Evolutionary conservation across 2,329 filamentous ascomycete genomes (phyloP).

Genomic region (Daldinia eschscholtzii): DNA sequence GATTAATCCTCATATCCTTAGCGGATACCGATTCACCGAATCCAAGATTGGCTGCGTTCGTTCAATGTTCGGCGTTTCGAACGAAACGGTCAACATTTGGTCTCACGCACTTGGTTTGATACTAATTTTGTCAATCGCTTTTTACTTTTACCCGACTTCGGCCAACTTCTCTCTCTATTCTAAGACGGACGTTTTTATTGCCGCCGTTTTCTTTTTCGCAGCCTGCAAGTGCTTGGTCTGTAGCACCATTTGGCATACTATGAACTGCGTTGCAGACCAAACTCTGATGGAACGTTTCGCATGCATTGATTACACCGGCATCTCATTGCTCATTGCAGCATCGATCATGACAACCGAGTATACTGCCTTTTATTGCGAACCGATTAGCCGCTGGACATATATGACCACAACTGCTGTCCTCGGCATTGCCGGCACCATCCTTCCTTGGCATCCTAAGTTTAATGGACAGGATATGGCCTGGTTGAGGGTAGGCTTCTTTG

Average conservation of each 20-base stretch:
- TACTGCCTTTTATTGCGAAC: slow-evolving; percentile 98
- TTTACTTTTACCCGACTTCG: slow-evolving; percentile 94
- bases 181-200: slow-evolving; percentile 89
- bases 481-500: slow-evolving; percentile 91
- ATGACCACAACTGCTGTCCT: slow-evolving; percentile 84
- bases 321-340: slow-evolving; percentile 92
- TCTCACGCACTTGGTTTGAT: slow-evolving; percentile 92
- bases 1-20: slow-evolving; percentile 92
- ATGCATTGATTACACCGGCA: slow-evolving; percentile 98
- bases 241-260: slow-evolving; percentile 97
- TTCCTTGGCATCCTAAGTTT: slow-evolving; percentile 97
- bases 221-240: slow-evolving; percentile 95
- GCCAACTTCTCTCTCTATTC: slow-evolving; percentile 88
- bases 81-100: slow-evolving; percentile 98
- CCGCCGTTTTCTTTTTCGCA: slow-evolving; percentile 94
- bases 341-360: slow-evolving; percentile 99
- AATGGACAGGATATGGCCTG: slow-evolving; percentile 94
- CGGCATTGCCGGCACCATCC: slow-evolving; percentile 86
- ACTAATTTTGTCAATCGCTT: slow-evolving; percentile 86
- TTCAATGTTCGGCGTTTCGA: slow-evolving; percentile 86
- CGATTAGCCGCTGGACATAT: slow-evolving; percentile 85
- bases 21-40: slow-evolving; percentile 93
- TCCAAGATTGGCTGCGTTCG: slow-evolving; percentile 89
- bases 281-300: slow-evolving; percentile 93
- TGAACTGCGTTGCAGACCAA: slow-evolving; percentile 95